These are phyloP conservation scores for Candida anglica DNA, from an alignment of 805 yeast species.

Conservation along the genomic window DNA sequence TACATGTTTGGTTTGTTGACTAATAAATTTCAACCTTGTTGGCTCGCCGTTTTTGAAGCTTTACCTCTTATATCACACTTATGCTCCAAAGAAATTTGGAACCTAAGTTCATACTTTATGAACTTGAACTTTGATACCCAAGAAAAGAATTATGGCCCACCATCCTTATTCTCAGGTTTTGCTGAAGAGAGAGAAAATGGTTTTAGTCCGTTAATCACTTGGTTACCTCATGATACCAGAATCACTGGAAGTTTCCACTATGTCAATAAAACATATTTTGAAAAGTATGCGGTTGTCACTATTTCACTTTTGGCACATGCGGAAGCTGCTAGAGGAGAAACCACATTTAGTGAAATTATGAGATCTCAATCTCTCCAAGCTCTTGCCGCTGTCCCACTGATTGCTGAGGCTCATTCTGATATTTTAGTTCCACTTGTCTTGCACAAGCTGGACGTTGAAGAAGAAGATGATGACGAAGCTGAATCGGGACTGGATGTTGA, in stretches of 20 bases:
- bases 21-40: constrained; percentile 76
- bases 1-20: constrained; percentile 60
- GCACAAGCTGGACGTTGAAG: constrained; percentile 20
- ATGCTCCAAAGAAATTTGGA: constrained; percentile 52
- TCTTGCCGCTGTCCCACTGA: constrained; percentile 52
- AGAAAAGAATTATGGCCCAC: constrained; percentile 8
- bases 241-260: constrained; percentile 37
- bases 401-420: constrained; percentile 64
- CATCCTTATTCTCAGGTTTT: too few species aligned
- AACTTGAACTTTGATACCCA: constrained; percentile 17
- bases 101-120: constrained; percentile 35
- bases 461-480: constrained; percentile 7
- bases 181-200: constrained; percentile 5
- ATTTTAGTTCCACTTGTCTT: constrained; percentile 57
- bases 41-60: constrained; percentile 71
- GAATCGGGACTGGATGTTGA: constrained; percentile 16
- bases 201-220: constrained; percentile 17
- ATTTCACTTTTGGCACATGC: constrained; percentile 36
- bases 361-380: constrained; percentile 57
- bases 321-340: constrained; percentile 30
- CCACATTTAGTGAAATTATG: constrained; percentile 39
- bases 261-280: constrained; percentile 15
- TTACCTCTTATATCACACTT: constrained; percentile 42
- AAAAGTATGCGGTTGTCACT: constrained; percentile 26
- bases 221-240: constrained; percentile 46